Evolutionary conservation across 176 grass and related monocot species (phyloP), one percentile per base, ranked within the genome.

Genomic region (Cenchrus purpureus): DNA sequence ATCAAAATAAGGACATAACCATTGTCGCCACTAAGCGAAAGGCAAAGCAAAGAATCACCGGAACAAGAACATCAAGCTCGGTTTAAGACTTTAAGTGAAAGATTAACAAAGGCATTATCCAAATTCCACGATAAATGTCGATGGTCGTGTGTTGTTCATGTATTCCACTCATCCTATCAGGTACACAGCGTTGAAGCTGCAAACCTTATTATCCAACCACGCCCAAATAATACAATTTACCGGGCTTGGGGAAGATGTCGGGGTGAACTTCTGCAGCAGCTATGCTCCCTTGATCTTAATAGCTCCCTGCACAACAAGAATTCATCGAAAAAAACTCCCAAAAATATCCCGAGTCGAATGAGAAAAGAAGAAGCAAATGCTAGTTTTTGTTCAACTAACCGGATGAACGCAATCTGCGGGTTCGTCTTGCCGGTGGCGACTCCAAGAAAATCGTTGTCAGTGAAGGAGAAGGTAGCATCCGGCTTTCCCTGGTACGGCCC

Each of bases 201-300:
- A 25, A 76, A 44, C 63, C 8, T 87, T 82, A 82, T 87, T 82
- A 76, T 50, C n/a, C 76, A 58, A 32, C 69, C 49, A 0, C 42
- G 10, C 17, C 62, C 52, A 69, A 77, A 82, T 16, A 64, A 78
- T 42, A 60, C 45, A 77, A 19, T 52, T 98, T 98, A n/a, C n/a
- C 0, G 96, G 93, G 87, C 77, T 94, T 98, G 44, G 93, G 96
- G 78, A 98, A 98, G 78, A 98, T 98, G 68, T 95, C 93, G 89
- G 96, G 3, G 93, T 95, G 80, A 98, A 98, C 80, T 95, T 98
- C 86, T 3, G 93, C 93, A 4, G 96, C 93, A 57, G 59, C 85
- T 9, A 95, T 95, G 73, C 91, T 95, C 78, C 96, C 85, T 95
- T 98, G 68, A 94, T 98, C 89, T 95, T 98, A 76, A 98, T 97